Evolutionary conservation across 495 filamentous ascomycete species (phyloP).

Genomic region (Neurospora tetrasperma): DNA sequence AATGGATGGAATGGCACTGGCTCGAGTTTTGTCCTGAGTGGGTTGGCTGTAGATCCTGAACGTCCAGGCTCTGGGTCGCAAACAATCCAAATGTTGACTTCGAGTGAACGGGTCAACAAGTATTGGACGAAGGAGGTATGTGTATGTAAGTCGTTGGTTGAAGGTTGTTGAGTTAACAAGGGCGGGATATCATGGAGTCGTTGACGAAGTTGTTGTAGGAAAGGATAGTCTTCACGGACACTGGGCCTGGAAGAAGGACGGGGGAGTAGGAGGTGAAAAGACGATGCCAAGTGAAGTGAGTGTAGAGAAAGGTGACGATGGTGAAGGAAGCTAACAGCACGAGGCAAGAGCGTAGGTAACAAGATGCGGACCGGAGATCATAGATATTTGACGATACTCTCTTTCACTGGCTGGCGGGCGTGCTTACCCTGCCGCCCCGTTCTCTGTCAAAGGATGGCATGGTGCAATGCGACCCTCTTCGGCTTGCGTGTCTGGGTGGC

Average conservation of each 20-base stretch:
- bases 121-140: slow-evolving; percentile 5
- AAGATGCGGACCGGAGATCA: slow-evolving; percentile 20
- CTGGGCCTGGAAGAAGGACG: slow-evolving; percentile 7
- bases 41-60: not conserved
- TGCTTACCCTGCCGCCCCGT: slow-evolving; percentile 23
- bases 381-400: slow-evolving; percentile 24
- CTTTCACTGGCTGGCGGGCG: not conserved
- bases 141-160: slow-evolving; percentile 13
- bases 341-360: slow-evolving; percentile 12
- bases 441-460: slow-evolving; percentile 18
- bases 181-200: not conserved
- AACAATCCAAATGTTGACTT: slow-evolving; percentile 15
- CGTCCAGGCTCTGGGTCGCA: slow-evolving; percentile 7
- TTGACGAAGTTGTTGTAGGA: not conserved
- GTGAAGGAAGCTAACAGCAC: slow-evolving; percentile 7
- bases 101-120: slow-evolving; percentile 27
- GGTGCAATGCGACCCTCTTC: slow-evolving; percentile 14
- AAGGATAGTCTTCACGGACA: slow-evolving; percentile 7
- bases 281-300: slow-evolving; percentile 15
- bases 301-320: slow-evolving; percentile 23
- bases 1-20: slow-evolving; percentile 3
- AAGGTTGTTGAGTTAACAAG: not conserved
- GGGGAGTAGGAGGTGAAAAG: slow-evolving; percentile 9
- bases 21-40: not conserved
- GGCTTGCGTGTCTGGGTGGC: slow-evolving; percentile 24